A percentile compares a stretch with the other conserved stretches of the same genome.
phyloP scores from a whole-genome alignment of 2,329 filamentous ascomycete species.

The Fusarium musae region DNA sequence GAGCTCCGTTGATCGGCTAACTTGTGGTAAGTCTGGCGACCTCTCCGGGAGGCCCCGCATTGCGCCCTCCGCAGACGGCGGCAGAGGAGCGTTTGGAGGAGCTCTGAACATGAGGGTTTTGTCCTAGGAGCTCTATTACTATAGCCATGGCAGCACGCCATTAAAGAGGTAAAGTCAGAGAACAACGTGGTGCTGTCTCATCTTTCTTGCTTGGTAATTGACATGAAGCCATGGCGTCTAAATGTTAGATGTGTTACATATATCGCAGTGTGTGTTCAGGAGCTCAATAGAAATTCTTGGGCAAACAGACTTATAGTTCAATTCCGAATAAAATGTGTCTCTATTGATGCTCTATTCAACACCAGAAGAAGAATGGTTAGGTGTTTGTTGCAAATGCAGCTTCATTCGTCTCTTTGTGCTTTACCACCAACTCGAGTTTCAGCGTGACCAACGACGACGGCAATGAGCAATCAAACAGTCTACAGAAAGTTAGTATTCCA shows the following conservation, averaged over 20 bases:
- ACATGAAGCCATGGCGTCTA: not conserved
- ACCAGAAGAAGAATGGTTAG: slow-evolving; percentile 3
- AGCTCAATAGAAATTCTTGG: not conserved
- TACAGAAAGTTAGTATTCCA: not conserved
- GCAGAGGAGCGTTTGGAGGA: not conserved
- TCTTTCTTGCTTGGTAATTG: not conserved
- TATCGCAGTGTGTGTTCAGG: not conserved
- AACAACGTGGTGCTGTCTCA: not conserved
- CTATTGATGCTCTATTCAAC: slow-evolving; percentile 20
- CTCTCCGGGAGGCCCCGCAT: slow-evolving; percentile 23
- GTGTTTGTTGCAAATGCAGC: not conserved
- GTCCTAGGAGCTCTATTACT: not conserved
- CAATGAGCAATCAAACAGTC: not conserved
- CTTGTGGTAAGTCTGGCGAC: slow-evolving; percentile 10
- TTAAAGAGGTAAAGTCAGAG: not conserved
- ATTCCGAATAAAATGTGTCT: not conserved
- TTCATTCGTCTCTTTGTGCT: not conserved
- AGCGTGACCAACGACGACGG: not conserved
- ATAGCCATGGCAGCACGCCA: not conserved
- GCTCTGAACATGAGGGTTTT: not conserved
- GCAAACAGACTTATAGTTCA: not conserved
- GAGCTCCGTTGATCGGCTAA: slow-evolving; percentile 43
- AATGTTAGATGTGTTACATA: not conserved
- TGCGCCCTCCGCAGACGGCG: slow-evolving; percentile 34
- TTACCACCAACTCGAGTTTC: not conserved